phyloP scores from a whole-genome alignment of 805 yeast species.

The Saccharomycopsis guyanensis region DNA sequence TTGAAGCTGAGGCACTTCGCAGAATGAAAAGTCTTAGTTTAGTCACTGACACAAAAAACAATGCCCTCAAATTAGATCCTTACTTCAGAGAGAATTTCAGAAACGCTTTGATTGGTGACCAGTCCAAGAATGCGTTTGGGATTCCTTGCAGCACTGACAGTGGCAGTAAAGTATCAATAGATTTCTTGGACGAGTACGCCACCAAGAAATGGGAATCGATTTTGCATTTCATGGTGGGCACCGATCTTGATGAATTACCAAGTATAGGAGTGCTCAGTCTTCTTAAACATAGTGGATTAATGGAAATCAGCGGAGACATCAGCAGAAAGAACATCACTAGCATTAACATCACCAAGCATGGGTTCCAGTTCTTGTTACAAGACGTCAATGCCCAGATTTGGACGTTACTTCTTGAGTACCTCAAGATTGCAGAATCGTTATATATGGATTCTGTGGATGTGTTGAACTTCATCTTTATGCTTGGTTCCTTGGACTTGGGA shows the following conservation, averaged over 20 bases:
- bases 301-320: conserved; percentile 51
- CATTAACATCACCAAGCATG: conserved; percentile 66
- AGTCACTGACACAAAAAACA: conserved; percentile 47
- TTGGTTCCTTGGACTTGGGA: conserved; percentile 89
- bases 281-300: conserved; percentile 72
- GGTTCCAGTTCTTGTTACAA: conserved; percentile 89
- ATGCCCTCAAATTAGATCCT: conserved; percentile 52
- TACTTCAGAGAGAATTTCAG: conserved; percentile 69
- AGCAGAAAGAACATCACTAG: conserved; percentile 3
- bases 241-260: conserved; percentile 62
- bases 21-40: conserved; percentile 71
- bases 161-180: conserved; percentile 50
- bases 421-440: conserved; percentile 73
- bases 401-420: conserved; percentile 81
- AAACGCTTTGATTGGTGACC: conserved; percentile 79
- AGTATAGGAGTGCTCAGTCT: conserved; percentile 75
- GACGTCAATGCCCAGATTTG: conserved; percentile 92
- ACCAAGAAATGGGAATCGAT: conserved; percentile 90
- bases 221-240: conserved; percentile 95
- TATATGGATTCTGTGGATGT: conserved; percentile 96
- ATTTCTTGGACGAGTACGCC: conserved; percentile 71
- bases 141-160: conserved; percentile 51
- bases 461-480: conserved; percentile 82
- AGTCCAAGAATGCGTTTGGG: conserved; percentile 67
- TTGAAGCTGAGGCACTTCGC: conserved; percentile 68